Evolutionary conservation across 1,284 basidiomycete genomes (phyloP), one percentile per base, ranked within the genome.

Genomic region (Rhodofomes roseus): DNA sequence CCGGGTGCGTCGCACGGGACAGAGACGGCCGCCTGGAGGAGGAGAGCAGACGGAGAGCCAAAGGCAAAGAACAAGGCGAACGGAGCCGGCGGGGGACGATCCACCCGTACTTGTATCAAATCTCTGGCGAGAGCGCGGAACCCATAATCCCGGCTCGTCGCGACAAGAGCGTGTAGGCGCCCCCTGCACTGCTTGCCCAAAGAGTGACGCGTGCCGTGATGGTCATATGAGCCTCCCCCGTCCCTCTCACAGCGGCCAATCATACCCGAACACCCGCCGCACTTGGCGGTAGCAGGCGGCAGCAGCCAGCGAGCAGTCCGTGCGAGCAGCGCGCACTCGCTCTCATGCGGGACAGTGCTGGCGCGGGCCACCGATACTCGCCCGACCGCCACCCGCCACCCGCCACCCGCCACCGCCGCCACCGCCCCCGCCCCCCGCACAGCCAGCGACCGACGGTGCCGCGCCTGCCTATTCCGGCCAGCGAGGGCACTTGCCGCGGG

Each of bases 191-290:
- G 62, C 65, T 54, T 61, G 57, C 54, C 57, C 57, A 61, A 50
- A 54, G 52, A 43, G 39, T 46, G 59, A 53, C 60, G 57, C 58
- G 46, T 58, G 60, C 62, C 57, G 62, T 58, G 54, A 59, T 53
- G 53, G 60, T 59, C 59, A 62, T 60, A 62, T 60, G 60, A 60
- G 62, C 31, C 31, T 34, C 31, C 31, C 31, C 4, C 31, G 31
- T 57, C 46, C 55, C 63, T 66, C 66, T 63, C 66, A 66, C 65
- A 62, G 52, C 66, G 67, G 67, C 56, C 67, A 64, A 61, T 60
- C 66, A 66, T 67, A 60, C 60, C 67, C 67, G 67, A 14, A 11
- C 46, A n/a, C 31, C 12, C 31, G 1, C 50, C 16, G 27, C 22
- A 46, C 12, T 27, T 20, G 23, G 6, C 23, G 23, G 23, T 20